Conservation (phyloP, 495 filamentous ascomycete genomes). For the Neurospora discreta region DNA sequence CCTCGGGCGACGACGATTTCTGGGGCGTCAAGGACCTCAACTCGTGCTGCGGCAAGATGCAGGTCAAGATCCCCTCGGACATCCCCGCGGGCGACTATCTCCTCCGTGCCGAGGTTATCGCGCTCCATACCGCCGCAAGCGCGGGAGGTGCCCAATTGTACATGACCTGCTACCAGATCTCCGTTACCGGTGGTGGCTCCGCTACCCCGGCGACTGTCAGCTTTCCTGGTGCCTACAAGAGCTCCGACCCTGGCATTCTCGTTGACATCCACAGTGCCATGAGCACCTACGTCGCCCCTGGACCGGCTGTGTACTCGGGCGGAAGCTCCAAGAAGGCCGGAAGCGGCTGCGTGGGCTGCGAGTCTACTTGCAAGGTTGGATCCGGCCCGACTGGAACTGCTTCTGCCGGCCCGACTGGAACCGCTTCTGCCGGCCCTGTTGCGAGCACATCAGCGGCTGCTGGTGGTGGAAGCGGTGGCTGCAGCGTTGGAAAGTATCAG, state of each 20-base stretch:
- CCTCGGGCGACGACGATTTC: conserved; percentile 31
- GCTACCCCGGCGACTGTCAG: conserved; percentile 27
- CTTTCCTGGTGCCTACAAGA: conserved; percentile 39
- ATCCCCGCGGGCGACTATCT: conserved; percentile 41
- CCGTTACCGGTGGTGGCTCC: conserved; percentile 18
- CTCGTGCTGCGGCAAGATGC: conserved; percentile 39
- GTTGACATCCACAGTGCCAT: conserved; percentile 36
- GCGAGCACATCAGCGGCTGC: conserved; percentile 8
- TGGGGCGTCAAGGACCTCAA: conserved; percentile 45
- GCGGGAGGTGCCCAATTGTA: conserved; percentile 39
- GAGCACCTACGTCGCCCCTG: conserved; percentile 26
- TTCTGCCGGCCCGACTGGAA: conserved; percentile 6
- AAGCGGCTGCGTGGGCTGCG: conserved; percentile 26
- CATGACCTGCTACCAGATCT: conserved; percentile 40
- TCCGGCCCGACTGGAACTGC: conserved; percentile 16
- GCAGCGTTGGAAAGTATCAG: conserved; percentile 24
- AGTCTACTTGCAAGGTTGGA: conserved; percentile 27
- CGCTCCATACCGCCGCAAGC: conserved; percentile 33
- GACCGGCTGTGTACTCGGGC: conserved; percentile 30
- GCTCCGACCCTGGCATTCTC: conserved; percentile 37
- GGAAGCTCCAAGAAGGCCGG: conserved; percentile 28
- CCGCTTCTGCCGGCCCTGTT: conserved; percentile 3
- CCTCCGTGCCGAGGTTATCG: conserved; percentile 41
- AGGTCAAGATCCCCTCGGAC: conserved; percentile 36
- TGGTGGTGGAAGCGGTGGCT: conserved; percentile 17